Base-by-base conservation (phyloP, 148 eudicot species). In the Agrostemma githago region DNA sequence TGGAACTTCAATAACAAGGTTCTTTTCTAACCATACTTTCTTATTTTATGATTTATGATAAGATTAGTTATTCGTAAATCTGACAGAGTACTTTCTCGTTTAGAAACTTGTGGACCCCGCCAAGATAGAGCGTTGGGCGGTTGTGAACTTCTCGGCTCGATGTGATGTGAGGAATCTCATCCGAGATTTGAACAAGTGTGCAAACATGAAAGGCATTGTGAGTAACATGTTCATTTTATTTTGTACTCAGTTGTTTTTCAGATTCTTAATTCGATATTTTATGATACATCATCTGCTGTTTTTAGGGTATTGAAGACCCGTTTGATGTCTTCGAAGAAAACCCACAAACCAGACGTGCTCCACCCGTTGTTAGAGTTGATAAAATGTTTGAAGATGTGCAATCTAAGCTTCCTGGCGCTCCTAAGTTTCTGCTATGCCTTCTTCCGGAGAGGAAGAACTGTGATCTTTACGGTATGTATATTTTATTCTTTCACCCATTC, bases 1-100 rank as follows among this genome's bases (percentile, higher is more conserved):
- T 94, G 98, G 98, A 94, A 94, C 62, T 88, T 94, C 72, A 94
- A 89, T 62, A 88, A 94, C 63, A 94, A 91, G 97, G 98, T 94
- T 46, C 37, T 74, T 20, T 64, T 48, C 71, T 54, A 8, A 17
- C 53, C 4, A 69, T 68, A 2, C 57, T 9, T 62, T 4, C 12
- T 40, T 53, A 61, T 8, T 14, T 46, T 12, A 10, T 54, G 14
- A 38, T 62, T 3, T 6, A 41, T 26, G 34, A 26, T 26, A 26
- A 26, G 34, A 26, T 37, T 19, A 40, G 8, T 9, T 57, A 42
- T 4, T 74, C 14, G 11, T n/a, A 40, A 84, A 88, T 4, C 92
- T 93, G 16, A 66, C 84, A 0, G 82, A 78, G 79, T 68, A 4
- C 5, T 68, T 19, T 16, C 8, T 73, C 69, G 66, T 62, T 64